Evolutionary conservation across 768 basidiomycete genomes (phyloP).

Genomic region (Calocybe indica): DNA sequence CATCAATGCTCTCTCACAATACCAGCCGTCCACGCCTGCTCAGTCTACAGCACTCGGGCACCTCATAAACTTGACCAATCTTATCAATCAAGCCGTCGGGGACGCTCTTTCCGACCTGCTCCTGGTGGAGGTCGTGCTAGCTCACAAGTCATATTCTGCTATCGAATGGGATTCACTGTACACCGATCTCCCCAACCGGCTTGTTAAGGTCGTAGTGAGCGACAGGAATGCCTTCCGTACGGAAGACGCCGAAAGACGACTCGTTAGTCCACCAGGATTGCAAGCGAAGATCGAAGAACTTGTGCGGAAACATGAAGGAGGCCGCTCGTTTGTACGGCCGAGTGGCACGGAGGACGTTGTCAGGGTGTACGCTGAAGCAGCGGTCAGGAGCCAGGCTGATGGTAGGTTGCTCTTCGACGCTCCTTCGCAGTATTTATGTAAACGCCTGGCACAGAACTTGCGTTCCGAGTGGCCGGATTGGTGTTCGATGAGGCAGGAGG

Average conservation of each 20-base stretch:
- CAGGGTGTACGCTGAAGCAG: slow-evolving; percentile 93
- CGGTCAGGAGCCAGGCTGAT: slow-evolving; percentile 66
- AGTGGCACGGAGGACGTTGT: slow-evolving; percentile 99
- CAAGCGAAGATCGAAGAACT: slow-evolving; percentile 81
- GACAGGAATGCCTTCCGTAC: slow-evolving; percentile 85
- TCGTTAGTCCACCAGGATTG: slow-evolving; percentile 74
- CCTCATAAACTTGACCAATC: slow-evolving; percentile 66
- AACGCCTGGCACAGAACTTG: slow-evolving; percentile 52
- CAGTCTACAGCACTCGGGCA: slow-evolving; percentile 77
- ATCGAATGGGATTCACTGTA: slow-evolving; percentile 92
- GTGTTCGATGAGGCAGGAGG: slow-evolving; percentile 82
- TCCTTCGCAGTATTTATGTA: neutral
- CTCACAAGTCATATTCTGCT: slow-evolving; percentile 80
- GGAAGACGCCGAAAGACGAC: slow-evolving; percentile 86
- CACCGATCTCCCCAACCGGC: slow-evolving; percentile 87
- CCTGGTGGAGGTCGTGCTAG: slow-evolving; percentile 87
- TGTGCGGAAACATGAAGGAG: slow-evolving; percentile 71
- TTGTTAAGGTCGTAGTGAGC: slow-evolving; percentile 87
- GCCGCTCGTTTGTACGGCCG: slow-evolving; percentile 90
- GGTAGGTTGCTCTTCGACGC: slow-evolving; percentile 43
- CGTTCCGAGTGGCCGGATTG: slow-evolving; percentile 77
- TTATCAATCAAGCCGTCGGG: slow-evolving; percentile 98
- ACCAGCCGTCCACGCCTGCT: slow-evolving; percentile 76
- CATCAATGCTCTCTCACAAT: slow-evolving; percentile 47
- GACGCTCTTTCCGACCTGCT: slow-evolving; percentile 96